Conservation (phyloP, 1,284 basidiomycete genomes). For the Apiotrichum sp. region DNA sequence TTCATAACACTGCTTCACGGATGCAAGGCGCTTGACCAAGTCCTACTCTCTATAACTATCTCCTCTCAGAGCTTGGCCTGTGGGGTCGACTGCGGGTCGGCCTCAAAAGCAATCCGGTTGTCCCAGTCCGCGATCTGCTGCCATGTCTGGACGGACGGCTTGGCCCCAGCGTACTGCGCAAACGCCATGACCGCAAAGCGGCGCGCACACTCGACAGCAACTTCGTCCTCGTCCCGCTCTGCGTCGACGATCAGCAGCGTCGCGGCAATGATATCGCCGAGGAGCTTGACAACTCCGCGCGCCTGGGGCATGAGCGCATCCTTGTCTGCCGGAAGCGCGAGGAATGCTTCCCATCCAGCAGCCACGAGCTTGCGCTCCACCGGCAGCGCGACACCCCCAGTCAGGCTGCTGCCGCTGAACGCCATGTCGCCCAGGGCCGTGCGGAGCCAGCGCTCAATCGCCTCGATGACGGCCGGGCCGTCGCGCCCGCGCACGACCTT, state of each 20-base stretch:
- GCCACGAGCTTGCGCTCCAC: neutral
- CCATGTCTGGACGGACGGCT: neutral
- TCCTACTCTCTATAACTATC: no score
- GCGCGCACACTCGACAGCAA: constrained; percentile 9
- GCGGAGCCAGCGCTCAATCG: constrained; percentile 8
- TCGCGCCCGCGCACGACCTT: constrained; percentile 13
- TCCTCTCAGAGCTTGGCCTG: no score
- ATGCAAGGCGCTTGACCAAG: no score
- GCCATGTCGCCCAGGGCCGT: neutral
- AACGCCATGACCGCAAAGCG: constrained; percentile 4
- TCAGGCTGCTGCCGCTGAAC: neutral
- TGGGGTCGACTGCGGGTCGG: neutral
- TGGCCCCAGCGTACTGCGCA: neutral
- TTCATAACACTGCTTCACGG: no score
- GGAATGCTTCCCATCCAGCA: neutral
- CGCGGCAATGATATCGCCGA: constrained; percentile 13
- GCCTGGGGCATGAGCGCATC: constrained; percentile 12
- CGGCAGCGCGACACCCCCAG: neutral
- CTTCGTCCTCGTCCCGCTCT: constrained; percentile 8
- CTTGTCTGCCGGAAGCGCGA: neutral
- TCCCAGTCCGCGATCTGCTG: constrained; percentile 10
- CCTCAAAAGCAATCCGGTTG: constrained; percentile 14
- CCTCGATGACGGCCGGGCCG: neutral
- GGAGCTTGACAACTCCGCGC: constrained; percentile 4
- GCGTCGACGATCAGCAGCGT: constrained; percentile 14